These are phyloP conservation scores for Tritrichomonas foetus DNA, from an alignment of 208 protist species.

Conservation along the genomic window DNA sequence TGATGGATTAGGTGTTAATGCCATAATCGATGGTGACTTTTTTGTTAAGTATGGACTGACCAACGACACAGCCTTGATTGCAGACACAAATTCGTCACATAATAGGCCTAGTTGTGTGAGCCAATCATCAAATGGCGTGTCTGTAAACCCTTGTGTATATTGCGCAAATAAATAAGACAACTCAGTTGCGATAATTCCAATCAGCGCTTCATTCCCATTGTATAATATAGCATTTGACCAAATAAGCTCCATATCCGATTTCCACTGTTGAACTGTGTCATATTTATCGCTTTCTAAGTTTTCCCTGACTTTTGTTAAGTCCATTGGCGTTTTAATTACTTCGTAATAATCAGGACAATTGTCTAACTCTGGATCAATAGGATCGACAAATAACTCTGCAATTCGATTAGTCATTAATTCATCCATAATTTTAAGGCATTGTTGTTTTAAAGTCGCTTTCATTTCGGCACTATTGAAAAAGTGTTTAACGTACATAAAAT, in stretches of 20 bases:
- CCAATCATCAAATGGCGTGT: too few relatives aligned
- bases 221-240: slow-evolving; percentile 32
- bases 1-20: too few relatives aligned
- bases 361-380: not conserved
- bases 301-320: not conserved
- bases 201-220: not conserved
- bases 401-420: not conserved
- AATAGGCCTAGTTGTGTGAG: too few relatives aligned
- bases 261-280: not conserved
- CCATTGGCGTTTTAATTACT: not conserved
- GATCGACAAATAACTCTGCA: not conserved
- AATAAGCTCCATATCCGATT: not conserved
- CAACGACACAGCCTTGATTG: too few relatives aligned
- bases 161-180: not conserved
- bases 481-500: too few relatives aligned
- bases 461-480: too few relatives aligned
- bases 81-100: too few relatives aligned
- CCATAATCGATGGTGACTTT: too few relatives aligned
- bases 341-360: not conserved
- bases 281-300: not conserved
- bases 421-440: not conserved
- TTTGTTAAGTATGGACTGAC: too few relatives aligned
- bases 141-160: too few relatives aligned
- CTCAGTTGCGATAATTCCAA: not conserved
- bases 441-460: not conserved